Evolutionary conservation across 169 alveolate species (phyloP).

Genomic region (Plasmodium inui): DNA sequence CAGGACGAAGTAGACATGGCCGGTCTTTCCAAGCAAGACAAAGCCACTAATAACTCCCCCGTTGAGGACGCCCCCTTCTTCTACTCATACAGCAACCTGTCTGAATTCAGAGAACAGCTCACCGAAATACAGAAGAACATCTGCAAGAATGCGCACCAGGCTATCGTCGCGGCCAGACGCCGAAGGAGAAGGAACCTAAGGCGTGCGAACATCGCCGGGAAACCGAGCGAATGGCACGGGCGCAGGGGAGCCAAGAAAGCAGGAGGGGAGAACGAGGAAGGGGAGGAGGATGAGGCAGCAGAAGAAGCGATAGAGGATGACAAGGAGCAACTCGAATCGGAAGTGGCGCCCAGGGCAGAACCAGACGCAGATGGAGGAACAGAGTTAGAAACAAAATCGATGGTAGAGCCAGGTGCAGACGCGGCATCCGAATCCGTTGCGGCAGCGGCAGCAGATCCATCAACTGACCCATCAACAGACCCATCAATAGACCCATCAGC

Average conservation of each 20-base stretch:
- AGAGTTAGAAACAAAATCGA: not conserved
- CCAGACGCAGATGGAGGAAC: not conserved
- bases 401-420: not conserved
- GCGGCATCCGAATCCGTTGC: not conserved
- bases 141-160: not conserved
- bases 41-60: not conserved
- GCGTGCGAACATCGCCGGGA: not conserved
- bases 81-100: not conserved
- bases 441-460: not conserved
- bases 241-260: not conserved
- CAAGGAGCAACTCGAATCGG: not conserved
- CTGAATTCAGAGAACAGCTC: not conserved
- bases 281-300: not conserved
- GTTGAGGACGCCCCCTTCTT: not conserved
- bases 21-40: too few species aligned
- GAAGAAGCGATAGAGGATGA: not conserved
- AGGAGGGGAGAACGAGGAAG: not conserved
- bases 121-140: constrained; percentile 13
- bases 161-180: not conserved
- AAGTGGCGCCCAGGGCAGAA: not conserved
- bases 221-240: not conserved
- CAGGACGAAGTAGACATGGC: not conserved
- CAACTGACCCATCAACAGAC: not conserved
- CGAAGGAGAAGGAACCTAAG: not conserved
- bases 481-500: too few species aligned